Conservation (phyloP, 768 basidiomycete genomes). For the Asterophora parasitica region DNA sequence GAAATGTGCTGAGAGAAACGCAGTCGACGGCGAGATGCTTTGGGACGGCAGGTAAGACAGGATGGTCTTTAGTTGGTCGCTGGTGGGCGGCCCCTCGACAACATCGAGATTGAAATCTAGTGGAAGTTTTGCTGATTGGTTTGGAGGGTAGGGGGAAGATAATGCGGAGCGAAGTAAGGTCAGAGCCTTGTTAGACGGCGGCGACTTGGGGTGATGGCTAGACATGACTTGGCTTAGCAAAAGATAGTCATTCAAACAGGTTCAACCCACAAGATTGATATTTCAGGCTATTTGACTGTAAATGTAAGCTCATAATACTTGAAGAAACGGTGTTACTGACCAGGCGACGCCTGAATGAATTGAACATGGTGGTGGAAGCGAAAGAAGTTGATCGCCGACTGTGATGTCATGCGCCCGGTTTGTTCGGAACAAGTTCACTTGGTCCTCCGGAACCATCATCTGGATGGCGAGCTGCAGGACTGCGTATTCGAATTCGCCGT, state of each 20-base stretch:
- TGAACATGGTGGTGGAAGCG: conserved; percentile 26
- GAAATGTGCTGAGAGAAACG: conserved; percentile 64
- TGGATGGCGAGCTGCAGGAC: no score
- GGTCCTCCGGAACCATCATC: no score
- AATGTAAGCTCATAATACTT: not conserved
- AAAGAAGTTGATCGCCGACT: not conserved
- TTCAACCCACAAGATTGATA: conserved; percentile 59
- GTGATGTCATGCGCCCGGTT: no score
- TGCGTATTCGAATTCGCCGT: no score
- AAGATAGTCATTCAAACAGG: not conserved
- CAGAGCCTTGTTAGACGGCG: conserved; percentile 60
- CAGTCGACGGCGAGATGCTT: conserved; percentile 31
- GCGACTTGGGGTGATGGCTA: conserved; percentile 65
- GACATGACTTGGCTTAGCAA: conserved; percentile 5
- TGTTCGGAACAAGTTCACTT: no score
- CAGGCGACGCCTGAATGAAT: conserved; percentile 31
- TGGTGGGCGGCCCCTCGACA: conserved; percentile 59
- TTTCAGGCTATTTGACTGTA: conserved; percentile 38
- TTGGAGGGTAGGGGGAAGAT: conserved; percentile 57
- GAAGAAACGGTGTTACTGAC: conserved; percentile 19
- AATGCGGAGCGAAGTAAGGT: conserved; percentile 54
- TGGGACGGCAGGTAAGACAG: conserved; percentile 52
- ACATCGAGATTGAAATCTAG: conserved; percentile 71
- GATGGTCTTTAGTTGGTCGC: conserved; percentile 67
- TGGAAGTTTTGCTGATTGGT: conserved; percentile 39